A percentile compares a stretch with the other conserved stretches of the same genome.
phyloP scores from a whole-genome alignment of 352 stramenopile genomes.

The Phytophthora syringae region DNA sequence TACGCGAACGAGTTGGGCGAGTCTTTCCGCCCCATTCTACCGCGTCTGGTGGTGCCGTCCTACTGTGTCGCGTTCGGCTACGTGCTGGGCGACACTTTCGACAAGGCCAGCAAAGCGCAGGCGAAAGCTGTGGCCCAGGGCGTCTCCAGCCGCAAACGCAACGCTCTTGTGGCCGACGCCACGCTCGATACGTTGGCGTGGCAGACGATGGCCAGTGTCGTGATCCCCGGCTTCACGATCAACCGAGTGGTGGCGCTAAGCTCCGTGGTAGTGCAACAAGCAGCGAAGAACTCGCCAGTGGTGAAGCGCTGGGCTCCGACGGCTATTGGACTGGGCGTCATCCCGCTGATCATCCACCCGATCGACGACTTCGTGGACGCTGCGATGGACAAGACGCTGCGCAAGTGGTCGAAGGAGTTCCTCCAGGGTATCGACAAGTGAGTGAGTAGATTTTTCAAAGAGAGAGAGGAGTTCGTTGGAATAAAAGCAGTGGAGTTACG shows the following conservation, averaged over 20 bases:
- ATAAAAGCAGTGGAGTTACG: not conserved
- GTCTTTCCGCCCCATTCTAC: constrained; percentile 83
- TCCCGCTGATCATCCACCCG: constrained; percentile 90
- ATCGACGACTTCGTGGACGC: constrained; percentile 78
- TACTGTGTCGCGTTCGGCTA: constrained; percentile 88
- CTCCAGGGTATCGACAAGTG: constrained; percentile 38
- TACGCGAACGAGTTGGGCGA: constrained; percentile 92
- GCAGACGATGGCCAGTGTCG: constrained; percentile 84
- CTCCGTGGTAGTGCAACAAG: constrained; percentile 40
- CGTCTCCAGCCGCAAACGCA: constrained; percentile 38
- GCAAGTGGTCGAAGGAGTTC: constrained; percentile 50
- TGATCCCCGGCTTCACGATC: constrained; percentile 87
- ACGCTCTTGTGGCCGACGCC: constrained; percentile 41
- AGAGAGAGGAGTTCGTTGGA: not conserved
- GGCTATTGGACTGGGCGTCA: constrained; percentile 76
- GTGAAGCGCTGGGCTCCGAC: constrained; percentile 70
- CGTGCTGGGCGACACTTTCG: constrained; percentile 82
- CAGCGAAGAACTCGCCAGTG: constrained; percentile 49
- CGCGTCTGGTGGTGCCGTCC: constrained; percentile 70
- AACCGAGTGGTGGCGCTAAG: constrained; percentile 75
- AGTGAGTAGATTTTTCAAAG: no score
- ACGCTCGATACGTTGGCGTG: constrained; percentile 83
- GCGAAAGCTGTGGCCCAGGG: constrained; percentile 33
- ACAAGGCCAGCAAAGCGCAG: constrained; percentile 68
- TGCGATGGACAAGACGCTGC: constrained; percentile 60